Percentiles rank a stretch among this genome's conserved stretches.
These are phyloP conservation scores for Eutrema heterophyllum DNA, from an alignment of 345 rosid species.

Conservation along the genomic window DNA sequence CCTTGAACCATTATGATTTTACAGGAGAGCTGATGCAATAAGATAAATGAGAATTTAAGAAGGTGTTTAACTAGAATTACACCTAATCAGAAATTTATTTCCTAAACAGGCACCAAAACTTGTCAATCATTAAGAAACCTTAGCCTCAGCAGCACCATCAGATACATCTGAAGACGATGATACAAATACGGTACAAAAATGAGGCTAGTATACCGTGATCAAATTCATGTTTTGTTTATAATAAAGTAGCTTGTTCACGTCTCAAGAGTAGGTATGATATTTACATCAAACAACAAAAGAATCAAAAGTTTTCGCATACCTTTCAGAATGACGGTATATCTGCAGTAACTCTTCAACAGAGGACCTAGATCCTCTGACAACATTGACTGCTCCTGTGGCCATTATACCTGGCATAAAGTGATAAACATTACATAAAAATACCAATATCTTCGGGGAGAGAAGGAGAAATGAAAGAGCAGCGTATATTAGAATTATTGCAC, in stretches of 20 bases:
- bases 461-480: background rate
- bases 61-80: background rate
- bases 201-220: background rate
- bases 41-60: constrained; percentile 1
- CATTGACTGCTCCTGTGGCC: constrained; percentile 94
- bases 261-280: background rate
- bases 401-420: constrained; percentile 55
- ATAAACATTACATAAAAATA: background rate
- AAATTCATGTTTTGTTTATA: background rate
- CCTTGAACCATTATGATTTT: background rate
- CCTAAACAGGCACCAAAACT: background rate
- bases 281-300: background rate
- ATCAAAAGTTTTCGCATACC: constrained; percentile 38
- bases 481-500: background rate
- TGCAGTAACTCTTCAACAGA: constrained; percentile 81
- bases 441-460: background rate
- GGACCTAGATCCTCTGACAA: constrained; percentile 91
- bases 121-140: constrained; percentile 3
- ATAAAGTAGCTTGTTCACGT: background rate
- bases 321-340: constrained; percentile 86
- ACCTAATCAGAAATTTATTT: background rate
- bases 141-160: background rate
- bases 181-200: background rate
- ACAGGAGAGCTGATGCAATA: background rate
- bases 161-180: constrained; percentile 3